phyloP scores from a whole-genome alignment of 2,329 filamentous ascomycete genomes.

The Dryadomyces quercus-mongolicae region DNA sequence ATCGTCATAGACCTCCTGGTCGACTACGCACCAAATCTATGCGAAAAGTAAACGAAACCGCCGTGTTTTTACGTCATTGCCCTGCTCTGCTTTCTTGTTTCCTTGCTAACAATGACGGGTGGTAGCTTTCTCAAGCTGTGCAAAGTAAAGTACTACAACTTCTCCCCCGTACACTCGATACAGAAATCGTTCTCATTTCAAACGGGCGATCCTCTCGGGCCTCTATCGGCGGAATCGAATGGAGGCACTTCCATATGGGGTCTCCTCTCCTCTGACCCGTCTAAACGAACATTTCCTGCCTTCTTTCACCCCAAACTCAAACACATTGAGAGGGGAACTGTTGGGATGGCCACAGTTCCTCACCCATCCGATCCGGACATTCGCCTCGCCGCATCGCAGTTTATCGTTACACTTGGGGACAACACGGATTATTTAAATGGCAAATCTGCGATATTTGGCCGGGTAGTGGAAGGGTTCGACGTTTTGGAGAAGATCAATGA shows the following conservation, averaged over 20 bases:
- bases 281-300: slow-evolving; percentile 69
- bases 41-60: slow-evolving; percentile 67
- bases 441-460: slow-evolving; percentile 89
- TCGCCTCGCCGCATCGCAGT: slow-evolving; percentile 78
- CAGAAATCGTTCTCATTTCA: slow-evolving; percentile 96
- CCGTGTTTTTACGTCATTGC: too few relatives aligned
- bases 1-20: slow-evolving; percentile 89
- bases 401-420: slow-evolving; percentile 83
- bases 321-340: slow-evolving; percentile 78
- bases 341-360: slow-evolving; percentile 93
- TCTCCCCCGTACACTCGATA: slow-evolving; percentile 79
- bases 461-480: slow-evolving; percentile 93
- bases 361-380: slow-evolving; percentile 65
- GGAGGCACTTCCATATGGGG: slow-evolving; percentile 93
- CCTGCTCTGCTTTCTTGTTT: neutral
- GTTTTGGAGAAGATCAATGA: slow-evolving; percentile 86
- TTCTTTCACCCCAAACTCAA: slow-evolving; percentile 79
- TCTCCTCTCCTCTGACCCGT: slow-evolving; percentile 51
- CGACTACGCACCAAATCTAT: slow-evolving; percentile 79
- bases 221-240: slow-evolving; percentile 72
- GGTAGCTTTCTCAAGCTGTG: slow-evolving; percentile 93
- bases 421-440: slow-evolving; percentile 84
- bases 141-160: slow-evolving; percentile 99
- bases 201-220: slow-evolving; percentile 86
- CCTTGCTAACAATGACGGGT: slow-evolving; percentile 16